A percentile compares a stretch with the other conserved stretches of the same genome.
Evolutionary conservation across 208 protist species (phyloP).

Genomic region (Leishmania guyanensis): DNA sequence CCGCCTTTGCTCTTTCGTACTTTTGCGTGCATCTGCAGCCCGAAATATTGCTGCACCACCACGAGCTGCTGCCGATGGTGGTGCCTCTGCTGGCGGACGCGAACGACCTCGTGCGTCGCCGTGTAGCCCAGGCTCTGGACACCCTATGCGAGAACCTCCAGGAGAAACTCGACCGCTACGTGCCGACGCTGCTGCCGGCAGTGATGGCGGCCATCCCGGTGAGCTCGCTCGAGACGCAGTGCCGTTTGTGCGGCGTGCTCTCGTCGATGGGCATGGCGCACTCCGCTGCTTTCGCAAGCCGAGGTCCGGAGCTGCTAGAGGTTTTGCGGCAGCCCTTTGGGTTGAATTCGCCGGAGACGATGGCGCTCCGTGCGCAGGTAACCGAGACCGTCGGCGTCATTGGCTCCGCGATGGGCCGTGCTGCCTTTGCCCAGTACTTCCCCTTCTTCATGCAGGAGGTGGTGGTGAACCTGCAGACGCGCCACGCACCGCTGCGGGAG

Average conservation of each 20-base stretch:
- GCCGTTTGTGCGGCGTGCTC: conserved; percentile 69
- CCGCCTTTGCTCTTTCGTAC: conserved; percentile 71
- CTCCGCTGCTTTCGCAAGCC: conserved; percentile 52
- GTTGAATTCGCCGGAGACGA: conserved; percentile 46
- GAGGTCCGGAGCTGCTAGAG: conserved; percentile 61
- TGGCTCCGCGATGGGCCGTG: conserved; percentile 70
- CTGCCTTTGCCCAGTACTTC: conserved; percentile 68
- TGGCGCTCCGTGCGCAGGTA: conserved; percentile 74
- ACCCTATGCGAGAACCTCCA: conserved; percentile 80
- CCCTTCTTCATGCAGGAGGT: conserved; percentile 73
- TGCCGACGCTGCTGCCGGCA: conserved; percentile 54
- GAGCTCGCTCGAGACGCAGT: conserved; percentile 72
- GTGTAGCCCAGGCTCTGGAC: conserved; percentile 75
- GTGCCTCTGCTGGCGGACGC: conserved; percentile 67
- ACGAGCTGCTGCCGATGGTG: conserved; percentile 68
- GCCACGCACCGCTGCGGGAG: conserved; percentile 68
- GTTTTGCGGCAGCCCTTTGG: conserved; percentile 70
- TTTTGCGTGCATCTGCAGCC: conserved; percentile 82
- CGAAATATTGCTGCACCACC: conserved; percentile 81
- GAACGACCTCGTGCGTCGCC: conserved; percentile 66
- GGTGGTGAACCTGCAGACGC: conserved; percentile 57
- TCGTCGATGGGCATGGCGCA: conserved; percentile 74
- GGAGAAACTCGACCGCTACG: conserved; percentile 82
- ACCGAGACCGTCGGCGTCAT: conserved; percentile 85
- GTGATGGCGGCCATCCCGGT: conserved; percentile 60